Evolutionary conservation across 345 rosid species (phyloP).

Genomic region (Populus alba): DNA sequence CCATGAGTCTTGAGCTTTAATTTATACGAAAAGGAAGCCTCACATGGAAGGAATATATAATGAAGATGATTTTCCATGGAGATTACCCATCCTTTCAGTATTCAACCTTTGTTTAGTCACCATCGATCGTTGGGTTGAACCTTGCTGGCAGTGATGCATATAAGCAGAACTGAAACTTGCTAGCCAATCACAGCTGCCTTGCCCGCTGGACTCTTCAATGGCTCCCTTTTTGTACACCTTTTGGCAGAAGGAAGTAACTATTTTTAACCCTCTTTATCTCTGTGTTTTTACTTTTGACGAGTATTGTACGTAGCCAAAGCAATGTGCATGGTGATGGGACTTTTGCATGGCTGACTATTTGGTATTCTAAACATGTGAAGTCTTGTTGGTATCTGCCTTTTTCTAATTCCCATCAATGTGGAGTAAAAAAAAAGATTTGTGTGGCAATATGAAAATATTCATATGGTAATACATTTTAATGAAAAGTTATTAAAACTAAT

Average conservation of each 20-base stretch:
- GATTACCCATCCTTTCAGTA: too few species aligned
- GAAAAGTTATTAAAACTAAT: too few species aligned
- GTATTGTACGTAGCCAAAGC: not conserved
- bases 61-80: too few species aligned
- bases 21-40: too few species aligned
- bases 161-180: not conserved
- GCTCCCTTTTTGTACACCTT: not conserved
- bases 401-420: not conserved
- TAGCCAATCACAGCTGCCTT: not conserved
- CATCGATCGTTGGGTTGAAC: not conserved
- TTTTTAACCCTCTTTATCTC: not conserved
- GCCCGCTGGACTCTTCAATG: not conserved
- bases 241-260: not conserved
- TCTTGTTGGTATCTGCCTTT: not conserved
- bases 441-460: too few species aligned
- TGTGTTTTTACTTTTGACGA: not conserved
- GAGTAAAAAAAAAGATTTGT: not conserved
- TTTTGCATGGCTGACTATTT: slow-evolving; percentile 11
- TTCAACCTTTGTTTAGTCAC: not conserved
- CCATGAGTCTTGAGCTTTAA: too few species aligned
- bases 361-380: not conserved
- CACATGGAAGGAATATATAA: too few species aligned
- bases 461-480: too few species aligned
- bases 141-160: not conserved
- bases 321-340: slow-evolving; percentile 15